Evolutionary conservation across 345 rosid genomes (phyloP).

Genomic region (Dovyalis caffra): DNA sequence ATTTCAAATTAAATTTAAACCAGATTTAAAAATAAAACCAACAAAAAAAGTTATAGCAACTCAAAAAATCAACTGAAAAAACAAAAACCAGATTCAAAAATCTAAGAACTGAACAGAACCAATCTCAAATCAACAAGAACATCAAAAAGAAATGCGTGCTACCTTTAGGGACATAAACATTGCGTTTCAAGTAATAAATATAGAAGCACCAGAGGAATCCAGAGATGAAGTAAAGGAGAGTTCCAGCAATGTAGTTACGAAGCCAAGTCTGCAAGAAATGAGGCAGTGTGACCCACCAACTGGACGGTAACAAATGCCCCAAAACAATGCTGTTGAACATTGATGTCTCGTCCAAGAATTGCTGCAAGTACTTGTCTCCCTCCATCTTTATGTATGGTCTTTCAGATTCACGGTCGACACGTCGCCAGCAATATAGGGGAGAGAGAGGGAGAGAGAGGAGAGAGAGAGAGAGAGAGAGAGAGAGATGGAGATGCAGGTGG

Average conservation of each 20-base stretch:
- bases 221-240: constrained; percentile 67
- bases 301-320: constrained; percentile 51
- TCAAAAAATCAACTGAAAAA: background rate
- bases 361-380: constrained; percentile 6
- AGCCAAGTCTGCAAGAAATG: constrained; percentile 84
- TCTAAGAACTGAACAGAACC: background rate
- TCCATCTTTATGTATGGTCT: background rate
- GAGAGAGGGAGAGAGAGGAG: no score
- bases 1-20: background rate
- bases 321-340: constrained; percentile 72
- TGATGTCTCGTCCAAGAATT: constrained; percentile 43
- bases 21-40: background rate
- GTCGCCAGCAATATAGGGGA: background rate
- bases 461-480: background rate
- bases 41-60: background rate
- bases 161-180: constrained; percentile 84
- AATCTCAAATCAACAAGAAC: background rate
- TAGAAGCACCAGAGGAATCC: constrained; percentile 89
- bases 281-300: constrained; percentile 64
- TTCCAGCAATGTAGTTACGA: constrained; percentile 78
- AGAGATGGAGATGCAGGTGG: no score
- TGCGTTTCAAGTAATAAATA: constrained; percentile 76
- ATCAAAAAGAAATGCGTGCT: background rate
- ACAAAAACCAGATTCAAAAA: background rate
- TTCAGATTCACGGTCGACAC: background rate